Base-by-base conservation (phyloP, 225 moss, liverwort and hornwort genomes). In the Pseudisothecium myosuroides region DNA sequence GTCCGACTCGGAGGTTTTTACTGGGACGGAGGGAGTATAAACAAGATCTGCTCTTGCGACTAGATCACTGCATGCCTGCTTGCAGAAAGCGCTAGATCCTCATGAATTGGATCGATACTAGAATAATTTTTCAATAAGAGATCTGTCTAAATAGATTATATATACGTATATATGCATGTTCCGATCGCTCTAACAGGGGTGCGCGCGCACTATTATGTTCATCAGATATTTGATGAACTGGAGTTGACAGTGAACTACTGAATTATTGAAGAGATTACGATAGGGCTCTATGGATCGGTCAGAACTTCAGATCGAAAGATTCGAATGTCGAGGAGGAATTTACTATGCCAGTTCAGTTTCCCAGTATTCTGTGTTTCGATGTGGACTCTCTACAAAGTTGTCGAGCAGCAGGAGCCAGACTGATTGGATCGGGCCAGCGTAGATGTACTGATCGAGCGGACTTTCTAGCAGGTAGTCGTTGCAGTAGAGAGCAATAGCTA, bases 401-500 rank as follows among this genome's bases (percentile, higher is more conserved):
- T 90, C 52, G 66, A 87, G 74, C 68, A 50, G 71, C 84, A 91
- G 82, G 85, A 86, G 72, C 76, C 85, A 83, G 92, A 45, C 83
- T 87, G 91, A 89, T 87, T 88, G 60, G 91, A 88, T 69, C 89
- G 81, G 64, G 54, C 64, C 56, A 80, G 76, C 90, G 92, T 87
- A 84, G 80, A 31, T 24, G 89, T 89, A 87, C 90, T 37, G 65
- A 67, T 84, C 84, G 55, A 87, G 84, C 87, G 71, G 90, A 88
- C 87, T 92, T 85, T 79, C 87, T 75, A 87, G 88, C 90, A 90
- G 87, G 87, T 50, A 89, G 92, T 89, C 92, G 90, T 92, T 92
- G 89, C 87, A 89, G 88, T 47, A 73, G 82, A 86, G 88, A 86
- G 88, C 83, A 78, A 77, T 68, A n/a, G 55, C 80, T 80, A 74